These are phyloP conservation scores for Penicillium sp. DNA, from an alignment of 2,329 filamentous ascomycete genomes.

Conservation along the genomic window DNA sequence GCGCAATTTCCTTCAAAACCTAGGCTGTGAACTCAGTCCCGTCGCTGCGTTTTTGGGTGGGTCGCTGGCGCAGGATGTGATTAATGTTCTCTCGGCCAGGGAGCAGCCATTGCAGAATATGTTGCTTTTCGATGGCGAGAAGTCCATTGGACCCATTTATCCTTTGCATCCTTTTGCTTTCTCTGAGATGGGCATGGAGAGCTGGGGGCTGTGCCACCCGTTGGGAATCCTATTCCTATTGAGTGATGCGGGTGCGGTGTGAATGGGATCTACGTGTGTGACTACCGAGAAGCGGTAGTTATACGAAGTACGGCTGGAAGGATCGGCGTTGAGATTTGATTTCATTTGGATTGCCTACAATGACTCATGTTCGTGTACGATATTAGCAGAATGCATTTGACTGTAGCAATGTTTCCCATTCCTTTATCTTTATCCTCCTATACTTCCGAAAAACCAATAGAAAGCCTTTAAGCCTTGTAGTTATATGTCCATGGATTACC, in stretches of 20 bases:
- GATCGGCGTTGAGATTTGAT: not conserved
- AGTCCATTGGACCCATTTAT: slow-evolving; percentile 72
- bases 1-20: slow-evolving; percentile 77
- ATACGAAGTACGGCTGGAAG: not conserved
- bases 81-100: slow-evolving; percentile 84
- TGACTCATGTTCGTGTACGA: slow-evolving; percentile 3
- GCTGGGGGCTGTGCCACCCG: slow-evolving; percentile 27
- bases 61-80: slow-evolving; percentile 89
- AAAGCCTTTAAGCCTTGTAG: not conserved
- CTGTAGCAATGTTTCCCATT: not conserved
- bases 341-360: not conserved
- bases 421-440: not conserved
- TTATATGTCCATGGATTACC: not conserved
- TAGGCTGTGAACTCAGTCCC: slow-evolving; percentile 77
- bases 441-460: no score
- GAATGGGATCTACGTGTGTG: not conserved
- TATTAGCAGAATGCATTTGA: slow-evolving; percentile 2
- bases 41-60: slow-evolving; percentile 86
- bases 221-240: slow-evolving; percentile 22
- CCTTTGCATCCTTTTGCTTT: slow-evolving; percentile 66
- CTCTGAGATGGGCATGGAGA: slow-evolving; percentile 23
- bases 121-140: slow-evolving; percentile 82
- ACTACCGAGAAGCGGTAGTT: not conserved
- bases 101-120: slow-evolving; percentile 97
- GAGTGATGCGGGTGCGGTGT: not conserved